Evolutionary conservation across 495 filamentous ascomycete species (phyloP).

Genomic region (Aspergillus incahuasiensis): DNA sequence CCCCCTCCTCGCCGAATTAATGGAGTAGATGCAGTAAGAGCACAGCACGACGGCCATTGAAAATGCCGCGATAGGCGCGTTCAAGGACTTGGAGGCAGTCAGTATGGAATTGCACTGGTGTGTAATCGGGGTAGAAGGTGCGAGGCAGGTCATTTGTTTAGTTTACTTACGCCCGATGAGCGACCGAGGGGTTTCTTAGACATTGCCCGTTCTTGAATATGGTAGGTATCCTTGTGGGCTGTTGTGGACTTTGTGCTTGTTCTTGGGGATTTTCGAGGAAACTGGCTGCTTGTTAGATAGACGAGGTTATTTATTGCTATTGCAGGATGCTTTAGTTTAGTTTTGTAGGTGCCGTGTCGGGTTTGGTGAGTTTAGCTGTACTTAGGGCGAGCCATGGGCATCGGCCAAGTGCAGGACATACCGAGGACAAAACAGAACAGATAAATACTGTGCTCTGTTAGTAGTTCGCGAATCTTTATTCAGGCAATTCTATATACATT

Average conservation of each 20-base stretch:
- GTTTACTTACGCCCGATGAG: constrained; percentile 21
- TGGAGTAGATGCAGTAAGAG: constrained; percentile 47
- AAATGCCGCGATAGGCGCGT: constrained; percentile 47
- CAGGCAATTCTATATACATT: constrained; percentile 3
- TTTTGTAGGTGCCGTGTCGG: not conserved
- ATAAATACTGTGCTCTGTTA: not conserved
- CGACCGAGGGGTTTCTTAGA: constrained; percentile 21
- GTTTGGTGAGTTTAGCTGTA: not conserved
- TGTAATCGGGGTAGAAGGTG: not conserved
- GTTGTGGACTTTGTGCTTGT: not conserved
- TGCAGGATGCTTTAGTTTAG: not conserved
- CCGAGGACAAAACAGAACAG: not conserved
- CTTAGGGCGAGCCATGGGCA: not conserved
- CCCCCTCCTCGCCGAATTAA: constrained; percentile 38
- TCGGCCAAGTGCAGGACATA: not conserved
- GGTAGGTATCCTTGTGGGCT: not conserved
- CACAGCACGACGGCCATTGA: constrained; percentile 47
- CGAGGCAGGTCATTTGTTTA: not conserved
- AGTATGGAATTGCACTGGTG: not conserved
- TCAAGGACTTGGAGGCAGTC: constrained; percentile 32
- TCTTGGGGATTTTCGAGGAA: not conserved
- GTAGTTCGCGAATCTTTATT: not conserved
- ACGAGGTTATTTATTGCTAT: no score
- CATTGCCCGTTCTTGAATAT: constrained; percentile 2
- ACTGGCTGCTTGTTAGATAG: not conserved